phyloP scores from a whole-genome alignment of 1,284 basidiomycete species.

The Ganoderma boninense region DNA sequence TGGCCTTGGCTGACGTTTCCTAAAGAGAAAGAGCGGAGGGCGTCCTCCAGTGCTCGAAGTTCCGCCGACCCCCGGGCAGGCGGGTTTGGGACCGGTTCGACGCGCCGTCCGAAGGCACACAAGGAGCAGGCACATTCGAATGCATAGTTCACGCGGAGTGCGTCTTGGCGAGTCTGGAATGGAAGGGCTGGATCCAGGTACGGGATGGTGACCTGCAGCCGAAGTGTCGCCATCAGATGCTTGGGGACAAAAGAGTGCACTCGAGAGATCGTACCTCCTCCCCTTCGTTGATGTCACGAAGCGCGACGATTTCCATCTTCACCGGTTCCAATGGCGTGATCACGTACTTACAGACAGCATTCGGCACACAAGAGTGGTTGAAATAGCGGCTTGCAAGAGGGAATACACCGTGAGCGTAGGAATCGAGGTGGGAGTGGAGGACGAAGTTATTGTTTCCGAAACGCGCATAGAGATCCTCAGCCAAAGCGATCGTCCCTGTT shows the following conservation, averaged over 20 bases:
- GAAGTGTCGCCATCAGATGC: neutral
- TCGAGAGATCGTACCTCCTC: slow-evolving; percentile 63
- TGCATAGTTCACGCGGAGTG: slow-evolving; percentile 68
- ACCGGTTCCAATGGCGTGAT: slow-evolving; percentile 49
- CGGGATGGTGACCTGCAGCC: slow-evolving; percentile 67
- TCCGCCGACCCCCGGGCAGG: slow-evolving; percentile 40
- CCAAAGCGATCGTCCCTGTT: slow-evolving; percentile 36
- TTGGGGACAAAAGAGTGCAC: neutral
- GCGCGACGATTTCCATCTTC: slow-evolving; percentile 67
- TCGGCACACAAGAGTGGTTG: slow-evolving; percentile 82
- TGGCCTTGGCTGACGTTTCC: slow-evolving; percentile 26
- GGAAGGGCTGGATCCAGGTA: slow-evolving; percentile 79
- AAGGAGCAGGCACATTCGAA: slow-evolving; percentile 70
- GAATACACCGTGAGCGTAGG: slow-evolving; percentile 76
- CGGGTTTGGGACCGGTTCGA: slow-evolving; percentile 47
- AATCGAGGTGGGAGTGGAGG: slow-evolving; percentile 71
- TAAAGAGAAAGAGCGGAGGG: slow-evolving; percentile 51
- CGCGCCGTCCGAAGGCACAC: slow-evolving; percentile 52
- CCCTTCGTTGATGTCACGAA: slow-evolving; percentile 59
- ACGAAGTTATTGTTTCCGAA: slow-evolving; percentile 84
- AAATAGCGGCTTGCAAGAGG: slow-evolving; percentile 76
- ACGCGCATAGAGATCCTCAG: slow-evolving; percentile 55
- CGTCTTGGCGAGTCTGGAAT: slow-evolving; percentile 62
- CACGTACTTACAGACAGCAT: slow-evolving; percentile 69
- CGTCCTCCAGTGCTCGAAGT: slow-evolving; percentile 43